A percentile compares a stretch with the other conserved stretches of the same genome.
Evolutionary conservation across 352 stramenopile species (phyloP).

Genomic region (Pythium phragmitis): DNA sequence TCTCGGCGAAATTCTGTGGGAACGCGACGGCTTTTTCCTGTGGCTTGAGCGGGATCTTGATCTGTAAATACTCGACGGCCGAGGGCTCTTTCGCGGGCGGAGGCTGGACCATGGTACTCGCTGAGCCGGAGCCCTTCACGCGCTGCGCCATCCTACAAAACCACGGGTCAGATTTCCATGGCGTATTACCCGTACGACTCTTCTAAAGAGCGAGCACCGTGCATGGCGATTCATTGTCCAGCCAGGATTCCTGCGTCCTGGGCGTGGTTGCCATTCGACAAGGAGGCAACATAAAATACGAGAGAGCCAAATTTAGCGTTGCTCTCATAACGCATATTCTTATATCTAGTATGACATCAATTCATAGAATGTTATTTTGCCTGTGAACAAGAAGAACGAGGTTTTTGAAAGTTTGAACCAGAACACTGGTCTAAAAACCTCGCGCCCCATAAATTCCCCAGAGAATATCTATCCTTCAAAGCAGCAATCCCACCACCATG

Average conservation of each 20-base stretch:
- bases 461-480: no score
- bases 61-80: conserved; percentile 45
- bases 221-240: conserved; percentile 25
- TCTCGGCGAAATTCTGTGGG: conserved; percentile 40
- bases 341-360: conserved; percentile 5
- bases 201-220: conserved; percentile 2
- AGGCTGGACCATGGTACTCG: conserved; percentile 16
- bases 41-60: conserved; percentile 54
- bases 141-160: background rate
- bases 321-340: conserved; percentile 3
- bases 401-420: conserved; percentile 43
- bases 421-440: no score
- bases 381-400: background rate
- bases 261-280: background rate
- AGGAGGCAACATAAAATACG: conserved; percentile 6
- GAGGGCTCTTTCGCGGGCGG: conserved; percentile 28
- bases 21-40: conserved; percentile 47
- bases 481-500: conserved; percentile 10
- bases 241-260: background rate
- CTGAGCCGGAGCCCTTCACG: background rate
- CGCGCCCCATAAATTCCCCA: no score
- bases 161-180: background rate
- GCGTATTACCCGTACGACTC: background rate
- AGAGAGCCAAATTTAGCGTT: conserved; percentile 7
- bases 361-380: background rate